Conservation (phyloP, 768 basidiomycete genomes). For the Boletus rubescentipes region DNA sequence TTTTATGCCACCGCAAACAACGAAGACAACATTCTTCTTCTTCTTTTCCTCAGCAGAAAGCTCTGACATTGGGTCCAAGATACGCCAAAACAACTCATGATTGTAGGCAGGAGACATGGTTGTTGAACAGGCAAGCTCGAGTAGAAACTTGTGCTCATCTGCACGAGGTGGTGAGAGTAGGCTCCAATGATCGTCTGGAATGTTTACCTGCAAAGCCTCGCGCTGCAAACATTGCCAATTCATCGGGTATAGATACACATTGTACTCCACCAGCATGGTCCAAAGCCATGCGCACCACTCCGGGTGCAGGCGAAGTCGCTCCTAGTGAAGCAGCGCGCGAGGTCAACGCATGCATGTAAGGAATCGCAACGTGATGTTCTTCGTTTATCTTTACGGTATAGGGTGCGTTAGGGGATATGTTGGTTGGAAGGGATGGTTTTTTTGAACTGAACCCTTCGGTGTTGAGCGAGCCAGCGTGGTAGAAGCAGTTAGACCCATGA, state of each 20-base stretch:
- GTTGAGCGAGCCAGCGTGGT: conserved; percentile 66
- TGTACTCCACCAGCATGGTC: conserved; percentile 54
- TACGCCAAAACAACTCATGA: conserved; percentile 48
- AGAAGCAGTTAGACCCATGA: conserved; percentile 71
- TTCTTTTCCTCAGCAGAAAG: conserved; percentile 25
- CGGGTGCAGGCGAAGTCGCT: conserved; percentile 61
- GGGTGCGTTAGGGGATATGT: conserved; percentile 27
- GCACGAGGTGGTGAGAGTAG: neutral
- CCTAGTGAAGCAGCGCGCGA: conserved; percentile 73
- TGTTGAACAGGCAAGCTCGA: conserved; percentile 73
- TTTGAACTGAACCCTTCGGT: conserved; percentile 31
- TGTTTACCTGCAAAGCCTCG: conserved; percentile 56
- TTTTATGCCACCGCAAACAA: conserved; percentile 54
- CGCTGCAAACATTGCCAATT: conserved; percentile 63
- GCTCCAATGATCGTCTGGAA: neutral
- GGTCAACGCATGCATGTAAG: conserved; percentile 54
- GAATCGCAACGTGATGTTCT: conserved; percentile 49
- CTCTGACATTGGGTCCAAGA: conserved; percentile 24
- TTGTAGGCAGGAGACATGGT: conserved; percentile 68
- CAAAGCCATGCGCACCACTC: conserved; percentile 64
- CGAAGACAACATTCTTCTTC: conserved; percentile 19
- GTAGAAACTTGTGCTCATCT: conserved; percentile 77
- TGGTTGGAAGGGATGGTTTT: conserved; percentile 34
- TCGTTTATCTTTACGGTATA: conserved; percentile 44
- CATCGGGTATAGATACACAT: conserved; percentile 65